Conservation (phyloP, 148 eudicot genomes). For the Amaranthus hypochondriacus region DNA sequence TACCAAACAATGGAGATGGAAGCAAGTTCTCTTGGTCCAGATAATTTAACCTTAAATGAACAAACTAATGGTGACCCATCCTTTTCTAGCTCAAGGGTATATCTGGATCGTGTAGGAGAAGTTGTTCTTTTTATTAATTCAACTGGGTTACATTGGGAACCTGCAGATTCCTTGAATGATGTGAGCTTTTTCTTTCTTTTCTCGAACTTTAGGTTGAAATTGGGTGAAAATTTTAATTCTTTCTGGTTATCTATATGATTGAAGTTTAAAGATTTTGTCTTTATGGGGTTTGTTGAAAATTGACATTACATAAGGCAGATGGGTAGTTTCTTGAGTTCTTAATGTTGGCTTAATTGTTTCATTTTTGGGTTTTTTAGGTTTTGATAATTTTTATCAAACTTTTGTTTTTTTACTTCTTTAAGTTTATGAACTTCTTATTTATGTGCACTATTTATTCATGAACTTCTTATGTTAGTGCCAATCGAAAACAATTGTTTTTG, state of each 20-base stretch:
- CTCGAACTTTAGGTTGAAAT: conserved; percentile 2
- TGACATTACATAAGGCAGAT: conserved; percentile 12
- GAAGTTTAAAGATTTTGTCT: background rate
- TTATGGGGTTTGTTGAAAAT: background rate
- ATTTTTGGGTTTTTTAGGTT: background rate
- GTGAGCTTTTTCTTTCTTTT: conserved; percentile 27
- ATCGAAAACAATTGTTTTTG: too few relatives aligned
- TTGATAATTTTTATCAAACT: too few relatives aligned
- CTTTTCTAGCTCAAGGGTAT: conserved; percentile 31
- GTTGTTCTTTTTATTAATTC: conserved; percentile 48
- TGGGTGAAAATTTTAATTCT: conserved; percentile 7
- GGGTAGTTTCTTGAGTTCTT: conserved; percentile 10
- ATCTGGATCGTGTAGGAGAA: conserved; percentile 58
- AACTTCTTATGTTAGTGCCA: too few relatives aligned
- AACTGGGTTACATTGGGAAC: conserved; percentile 56
- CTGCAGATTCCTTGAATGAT: conserved; percentile 27
- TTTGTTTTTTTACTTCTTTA: too few relatives aligned
- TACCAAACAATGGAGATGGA: conserved; percentile 22
- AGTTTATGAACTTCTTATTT: too few relatives aligned
- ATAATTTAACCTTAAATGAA: conserved; percentile 8
- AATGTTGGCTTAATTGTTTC: background rate
- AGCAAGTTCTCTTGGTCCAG: conserved; percentile 13
- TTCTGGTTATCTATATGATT: background rate
- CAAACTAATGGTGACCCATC: conserved; percentile 26
- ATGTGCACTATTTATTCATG: too few relatives aligned